Evolutionary conservation across 2,329 filamentous ascomycete genomes (phyloP), one percentile per base, ranked within the genome.

Genomic region (Thelonectria discophora): DNA sequence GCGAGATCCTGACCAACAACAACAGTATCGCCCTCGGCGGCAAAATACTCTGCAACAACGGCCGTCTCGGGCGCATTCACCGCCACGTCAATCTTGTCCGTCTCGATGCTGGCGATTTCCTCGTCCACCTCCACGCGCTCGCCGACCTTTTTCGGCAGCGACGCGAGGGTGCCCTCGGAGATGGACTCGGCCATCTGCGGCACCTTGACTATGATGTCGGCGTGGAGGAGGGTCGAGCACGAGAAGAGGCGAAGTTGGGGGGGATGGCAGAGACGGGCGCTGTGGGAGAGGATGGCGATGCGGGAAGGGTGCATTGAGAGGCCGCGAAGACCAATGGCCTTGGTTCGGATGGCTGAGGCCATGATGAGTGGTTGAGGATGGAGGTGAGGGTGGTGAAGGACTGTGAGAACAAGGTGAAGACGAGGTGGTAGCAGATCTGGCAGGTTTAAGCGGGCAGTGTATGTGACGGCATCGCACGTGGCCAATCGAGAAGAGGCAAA

Each of bases 101-200:
- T 75, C 63, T 75, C 73, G 58, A 75, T 74, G 55, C 67, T 75
- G 18, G 72, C 73, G 18, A 75, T 63, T 49, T 75, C 73, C 47
- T 75, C 73, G 45, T 75, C 73, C 27, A 65, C 66, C 42, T 75
- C 73, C 17, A 75, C 64, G 21, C 55, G 60, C 32, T 75, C 73
- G 45, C 73, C 73, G 3, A 75, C 54, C 61, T 74, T 69, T 62
- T 74, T 75, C 24, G 62, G 48, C 21, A 75, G 45, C 34, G 66
- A 66, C 1, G 66, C 45, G 1, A 75, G 24, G 18, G 74, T 75
- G 49, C 74, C 73, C 27, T 75, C 73, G 52, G 55, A 74, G 24
- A 75, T 74, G 18, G 73, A 75, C 67, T 75, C 73, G 30, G 73
- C 73, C 73, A 75, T 75, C 17, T 58, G 69, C 17, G 73, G 73